Base-by-base conservation (phyloP, 305 asterid species). In the Solanum aculeatissimum region DNA sequence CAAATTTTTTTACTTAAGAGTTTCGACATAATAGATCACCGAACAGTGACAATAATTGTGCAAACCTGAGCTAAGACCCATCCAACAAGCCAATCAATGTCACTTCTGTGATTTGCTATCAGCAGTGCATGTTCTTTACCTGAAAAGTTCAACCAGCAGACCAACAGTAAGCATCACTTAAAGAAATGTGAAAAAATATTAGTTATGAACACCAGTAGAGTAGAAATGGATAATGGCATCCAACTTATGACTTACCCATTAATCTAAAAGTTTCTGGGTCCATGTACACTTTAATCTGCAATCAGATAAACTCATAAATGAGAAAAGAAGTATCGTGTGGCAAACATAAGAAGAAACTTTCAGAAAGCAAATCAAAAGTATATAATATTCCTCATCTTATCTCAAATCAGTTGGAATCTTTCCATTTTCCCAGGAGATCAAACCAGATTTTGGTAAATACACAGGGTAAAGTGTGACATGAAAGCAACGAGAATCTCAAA, bases 31-130 rank as follows among this genome's bases (percentile, higher is more conserved):
- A 32, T 32, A 66, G 74, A 19, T 35, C 23, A 8, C 15, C 15
- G 2, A 40, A 7, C 9, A 40, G 53, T 70, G 53, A 10, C 0
- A 15, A 70, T 19, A 4, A 3, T 70, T 13, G 25, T 40, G 80
- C 89, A 69, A 82, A 97, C 99, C 99, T 97, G 98, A 84, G 99
- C 97, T 83, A 97, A 75, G 85, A 95, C 91, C 99, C 99, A 97
- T 89, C 98, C 98, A 71, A 95, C 97, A 86, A 95, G 97, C 98
- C 98, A 95, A 85, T 95, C 98, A 69, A 95, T 93, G 87, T 97
- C 99, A 88, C 99, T 97, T 91, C 87, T 91, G 91, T 97, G 98
- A 86, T 97, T 97, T 83, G 86, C 88, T 49, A 95, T 88, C 85
- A 95, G 90, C 85, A 97, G 97, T 29, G 99, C 98, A 84, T 97